These are phyloP conservation scores for Blepharisma japonicum DNA, from an alignment of 73 alveolate genomes.

Conservation along the genomic window DNA sequence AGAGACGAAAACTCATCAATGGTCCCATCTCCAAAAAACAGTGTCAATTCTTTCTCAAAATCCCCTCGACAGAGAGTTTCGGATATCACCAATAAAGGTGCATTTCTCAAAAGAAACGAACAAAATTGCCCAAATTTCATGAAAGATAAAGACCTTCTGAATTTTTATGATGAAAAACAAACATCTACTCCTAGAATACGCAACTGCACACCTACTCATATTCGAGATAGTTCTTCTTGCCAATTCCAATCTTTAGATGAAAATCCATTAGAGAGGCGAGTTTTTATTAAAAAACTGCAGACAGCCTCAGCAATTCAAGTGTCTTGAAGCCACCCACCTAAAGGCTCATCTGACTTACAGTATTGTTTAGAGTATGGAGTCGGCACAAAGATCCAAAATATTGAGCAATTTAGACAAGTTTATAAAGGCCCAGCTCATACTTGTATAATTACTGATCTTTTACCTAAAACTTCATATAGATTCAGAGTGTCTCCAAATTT, in stretches of 20 bases:
- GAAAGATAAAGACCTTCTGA: neutral
- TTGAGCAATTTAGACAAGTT: constrained; percentile 60
- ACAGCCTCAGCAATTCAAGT: constrained; percentile 41
- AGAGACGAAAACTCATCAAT: too few relatives aligned
- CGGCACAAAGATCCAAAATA: constrained; percentile 56
- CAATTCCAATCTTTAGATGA: neutral
- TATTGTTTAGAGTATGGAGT: constrained; percentile 64
- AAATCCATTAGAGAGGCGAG: constrained; percentile 14
- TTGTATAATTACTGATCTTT: constrained; percentile 65
- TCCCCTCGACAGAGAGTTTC: neutral
- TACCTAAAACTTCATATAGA: constrained; percentile 67
- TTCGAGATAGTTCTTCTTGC: neutral
- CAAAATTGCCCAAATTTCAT: neutral
- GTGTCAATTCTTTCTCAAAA: neutral
- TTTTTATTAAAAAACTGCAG: constrained; percentile 18
- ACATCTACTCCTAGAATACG: neutral
- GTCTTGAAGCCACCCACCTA: constrained; percentile 49
- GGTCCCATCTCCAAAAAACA: too few relatives aligned
- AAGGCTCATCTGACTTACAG: constrained; percentile 4
- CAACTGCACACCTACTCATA: neutral
- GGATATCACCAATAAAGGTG: neutral
- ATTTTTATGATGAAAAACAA: neutral
- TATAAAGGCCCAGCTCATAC: constrained; percentile 71
- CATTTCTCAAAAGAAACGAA: neutral
- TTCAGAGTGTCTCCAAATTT: constrained; percentile 57